These are phyloP conservation scores for Coelastrella sp. DNA, from an alignment of 139 green algal genomes.

Conservation along the genomic window DNA sequence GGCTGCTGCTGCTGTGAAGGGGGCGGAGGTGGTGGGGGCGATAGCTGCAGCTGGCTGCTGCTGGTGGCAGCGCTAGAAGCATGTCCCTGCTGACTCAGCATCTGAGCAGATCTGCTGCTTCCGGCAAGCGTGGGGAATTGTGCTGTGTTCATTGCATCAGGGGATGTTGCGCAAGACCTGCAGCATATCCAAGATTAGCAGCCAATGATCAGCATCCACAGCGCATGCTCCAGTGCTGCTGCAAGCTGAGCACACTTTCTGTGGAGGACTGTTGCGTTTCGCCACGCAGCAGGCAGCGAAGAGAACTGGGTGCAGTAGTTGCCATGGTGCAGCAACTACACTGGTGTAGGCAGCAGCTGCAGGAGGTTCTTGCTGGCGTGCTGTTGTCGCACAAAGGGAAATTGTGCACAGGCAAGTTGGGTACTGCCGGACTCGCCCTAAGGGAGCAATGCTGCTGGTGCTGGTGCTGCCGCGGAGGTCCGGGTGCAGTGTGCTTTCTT, in stretches of 20 bases:
- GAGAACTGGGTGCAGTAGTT: too few relatives aligned
- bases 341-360: too few relatives aligned
- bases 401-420: neutral
- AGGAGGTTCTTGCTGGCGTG: neutral
- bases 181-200: too few relatives aligned
- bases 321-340: too few relatives aligned
- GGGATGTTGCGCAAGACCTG: too few relatives aligned
- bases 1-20: slow-evolving; percentile 23
- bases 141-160: too few relatives aligned
- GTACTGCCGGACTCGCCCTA: neutral
- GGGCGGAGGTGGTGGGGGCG: too few relatives aligned
- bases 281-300: too few relatives aligned
- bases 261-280: neutral
- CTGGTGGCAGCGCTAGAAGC: neutral
- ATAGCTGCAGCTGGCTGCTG: neutral
- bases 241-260: neutral
- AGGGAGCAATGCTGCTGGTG: neutral
- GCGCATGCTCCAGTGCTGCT: neutral
- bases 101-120: slow-evolving; percentile 5
- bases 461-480: neutral
- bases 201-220: too few relatives aligned
- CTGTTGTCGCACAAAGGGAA: neutral
- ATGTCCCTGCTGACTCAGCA: neutral
- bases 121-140: neutral
- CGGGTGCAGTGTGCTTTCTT: neutral